These are phyloP conservation scores for Leavenworthia alabamica DNA, from an alignment of 345 rosid genomes.

Conservation along the genomic window DNA sequence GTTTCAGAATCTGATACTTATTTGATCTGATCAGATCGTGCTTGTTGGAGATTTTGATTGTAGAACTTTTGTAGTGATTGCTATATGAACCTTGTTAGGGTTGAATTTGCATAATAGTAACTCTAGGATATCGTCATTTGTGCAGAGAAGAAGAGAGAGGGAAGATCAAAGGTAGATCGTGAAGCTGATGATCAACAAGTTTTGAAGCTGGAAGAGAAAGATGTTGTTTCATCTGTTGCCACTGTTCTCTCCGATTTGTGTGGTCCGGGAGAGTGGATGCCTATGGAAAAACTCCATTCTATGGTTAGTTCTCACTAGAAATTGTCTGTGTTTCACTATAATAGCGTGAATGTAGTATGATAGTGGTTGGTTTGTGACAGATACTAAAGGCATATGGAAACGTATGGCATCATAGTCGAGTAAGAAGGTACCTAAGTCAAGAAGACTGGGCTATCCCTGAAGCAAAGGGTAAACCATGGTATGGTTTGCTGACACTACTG, in stretches of 20 bases:
- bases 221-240: conserved; percentile 96
- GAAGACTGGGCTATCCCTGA: conserved; percentile 79
- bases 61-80: not conserved
- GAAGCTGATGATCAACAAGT: conserved; percentile 93
- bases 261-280: conserved; percentile 99
- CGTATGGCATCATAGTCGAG: conserved; percentile 86
- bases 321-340: not conserved
- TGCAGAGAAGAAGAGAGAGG: conserved; percentile 77
- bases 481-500: conserved; percentile 75
- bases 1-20: not conserved
- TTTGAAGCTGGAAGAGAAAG: conserved; percentile 88
- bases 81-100: not conserved
- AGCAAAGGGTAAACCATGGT: conserved; percentile 85
- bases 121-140: not conserved
- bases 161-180: conserved; percentile 70
- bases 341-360: not conserved
- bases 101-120: not conserved
- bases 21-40: not conserved
- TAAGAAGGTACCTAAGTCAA: conserved; percentile 71
- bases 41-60: not conserved
- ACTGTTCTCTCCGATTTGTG: conserved; percentile 94
- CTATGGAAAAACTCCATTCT: conserved; percentile 88
- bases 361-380: conserved; percentile 36
- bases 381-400: conserved; percentile 62
- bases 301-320: conserved; percentile 47